Evolutionary conservation across 148 eudicot genomes (phyloP), one percentile per base, ranked within the genome.

Genomic region (Camellia japonica): DNA sequence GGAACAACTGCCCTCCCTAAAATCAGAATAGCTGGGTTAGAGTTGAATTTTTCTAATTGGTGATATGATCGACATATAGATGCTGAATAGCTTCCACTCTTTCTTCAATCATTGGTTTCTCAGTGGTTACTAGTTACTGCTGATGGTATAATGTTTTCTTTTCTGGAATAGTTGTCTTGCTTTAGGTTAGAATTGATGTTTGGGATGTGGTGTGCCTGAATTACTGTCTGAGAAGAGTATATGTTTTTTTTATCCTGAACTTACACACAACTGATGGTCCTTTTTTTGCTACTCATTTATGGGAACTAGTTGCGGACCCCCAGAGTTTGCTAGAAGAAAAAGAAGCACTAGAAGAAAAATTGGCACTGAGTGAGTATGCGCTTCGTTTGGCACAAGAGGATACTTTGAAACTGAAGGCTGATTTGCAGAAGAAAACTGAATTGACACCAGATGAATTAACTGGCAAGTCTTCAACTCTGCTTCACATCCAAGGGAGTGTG

Each of bases 311-410:
- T 84, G 98, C 97, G 54, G 99, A 97, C 82, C 97, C 98, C 85
- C 99, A 97, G 87, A 90, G 90, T 84, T 85, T 97, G 86, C 85
- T 91, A 79, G 99, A 94, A 84, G 99, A 94, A 74, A 97, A 92
- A 83, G 94, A 90, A 88, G 84, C 97, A 68, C 83, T 97, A 12
- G 97, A 90, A 87, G 98, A 97, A 87, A 94, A 90, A 74, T 74
- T 94, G 87, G 91, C 99, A 65, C 74, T 97, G 15, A 75, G 88
- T 75, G 98, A 92, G 68, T 97, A 97, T 88, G 99, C 94, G 83
- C 92, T 92, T 81, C 97, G 99, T 76, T 84, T 97, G 75, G 95
- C 97, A 74, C 94, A 92, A 88, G 99, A 97, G 81, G 99, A 97
- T 78, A 67, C 80, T 81, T 69, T 80, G 56, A 94, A 90, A 78